Conservation (phyloP, 495 filamentous ascomycete species). For the Hyaloscypha variabilis region DNA sequence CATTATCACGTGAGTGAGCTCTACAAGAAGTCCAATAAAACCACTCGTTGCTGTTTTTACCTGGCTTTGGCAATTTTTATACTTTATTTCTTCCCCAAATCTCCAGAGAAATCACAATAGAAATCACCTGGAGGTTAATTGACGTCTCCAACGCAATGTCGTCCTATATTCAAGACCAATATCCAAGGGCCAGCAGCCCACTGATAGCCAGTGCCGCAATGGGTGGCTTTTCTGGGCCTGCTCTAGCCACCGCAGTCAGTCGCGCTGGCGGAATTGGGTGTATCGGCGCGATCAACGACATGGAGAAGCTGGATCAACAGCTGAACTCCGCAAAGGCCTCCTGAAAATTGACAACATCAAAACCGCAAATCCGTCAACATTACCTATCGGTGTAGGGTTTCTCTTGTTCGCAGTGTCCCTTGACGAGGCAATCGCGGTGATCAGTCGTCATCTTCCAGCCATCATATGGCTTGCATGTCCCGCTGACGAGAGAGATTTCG, state of each 20-base stretch:
- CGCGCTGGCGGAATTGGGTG: constrained; percentile 60
- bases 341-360: background rate
- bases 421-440: constrained; percentile 33
- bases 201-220: constrained; percentile 72
- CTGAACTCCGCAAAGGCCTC: background rate
- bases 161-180: constrained; percentile 32
- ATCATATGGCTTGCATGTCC: constrained; percentile 74
- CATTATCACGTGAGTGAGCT: background rate
- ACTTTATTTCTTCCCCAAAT: background rate
- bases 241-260: constrained; percentile 59
- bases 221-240: constrained; percentile 64
- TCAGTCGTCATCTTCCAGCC: constrained; percentile 56
- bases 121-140: background rate
- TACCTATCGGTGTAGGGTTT: constrained; percentile 67
- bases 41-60: background rate
- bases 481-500: constrained; percentile 46
- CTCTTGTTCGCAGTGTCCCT: constrained; percentile 56
- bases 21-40: background rate
- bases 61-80: background rate
- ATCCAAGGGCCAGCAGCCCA: constrained; percentile 64
- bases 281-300: constrained; percentile 40
- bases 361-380: constrained; percentile 14
- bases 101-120: background rate
- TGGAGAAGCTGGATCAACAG: constrained; percentile 17
- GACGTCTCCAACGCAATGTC: background rate